These are phyloP conservation scores for Orobanche coerulescens DNA, from an alignment of 257 asterid species.

Conservation along the genomic window DNA sequence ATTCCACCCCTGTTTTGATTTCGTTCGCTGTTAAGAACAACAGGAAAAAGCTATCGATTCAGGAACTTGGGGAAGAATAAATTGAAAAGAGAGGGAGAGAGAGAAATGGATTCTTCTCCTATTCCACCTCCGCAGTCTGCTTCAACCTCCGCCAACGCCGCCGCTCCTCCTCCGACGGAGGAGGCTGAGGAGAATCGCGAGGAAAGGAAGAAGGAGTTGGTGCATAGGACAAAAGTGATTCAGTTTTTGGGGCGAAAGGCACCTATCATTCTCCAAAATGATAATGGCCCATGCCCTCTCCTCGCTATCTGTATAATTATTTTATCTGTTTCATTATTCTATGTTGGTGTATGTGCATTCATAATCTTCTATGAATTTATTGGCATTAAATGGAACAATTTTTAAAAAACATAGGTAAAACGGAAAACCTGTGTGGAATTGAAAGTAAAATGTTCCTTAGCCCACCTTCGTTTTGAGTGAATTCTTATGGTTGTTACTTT, in stretches of 20 bases:
- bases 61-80: slow-evolving; percentile 9
- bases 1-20: slow-evolving; percentile 4
- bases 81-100: neutral
- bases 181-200: slow-evolving; percentile 30
- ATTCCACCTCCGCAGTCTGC: slow-evolving; percentile 22
- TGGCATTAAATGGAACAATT: slow-evolving; percentile 1
- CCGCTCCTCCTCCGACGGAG: slow-evolving; percentile 22
- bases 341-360: neutral
- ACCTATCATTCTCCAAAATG: slow-evolving; percentile 84
- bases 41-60: too few relatives aligned
- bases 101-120: slow-evolving; percentile 29
- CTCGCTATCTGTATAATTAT: slow-evolving; percentile 79
- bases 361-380: slow-evolving; percentile 5
- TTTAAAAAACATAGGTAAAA: neutral
- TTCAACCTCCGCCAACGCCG: slow-evolving; percentile 23
- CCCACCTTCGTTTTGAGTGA: neutral
- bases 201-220: slow-evolving; percentile 40
- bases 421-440: slow-evolving; percentile 1
- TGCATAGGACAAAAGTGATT: slow-evolving; percentile 62
- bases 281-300: slow-evolving; percentile 98
- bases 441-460: neutral
- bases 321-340: neutral
- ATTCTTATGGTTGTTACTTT: slow-evolving; percentile 8
- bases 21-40: neutral
- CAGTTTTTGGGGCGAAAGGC: slow-evolving; percentile 78